Evolutionary conservation across 805 yeast species (phyloP), one percentile per base, ranked within the genome.

Genomic region (Alloascoidea hylecoeti): DNA sequence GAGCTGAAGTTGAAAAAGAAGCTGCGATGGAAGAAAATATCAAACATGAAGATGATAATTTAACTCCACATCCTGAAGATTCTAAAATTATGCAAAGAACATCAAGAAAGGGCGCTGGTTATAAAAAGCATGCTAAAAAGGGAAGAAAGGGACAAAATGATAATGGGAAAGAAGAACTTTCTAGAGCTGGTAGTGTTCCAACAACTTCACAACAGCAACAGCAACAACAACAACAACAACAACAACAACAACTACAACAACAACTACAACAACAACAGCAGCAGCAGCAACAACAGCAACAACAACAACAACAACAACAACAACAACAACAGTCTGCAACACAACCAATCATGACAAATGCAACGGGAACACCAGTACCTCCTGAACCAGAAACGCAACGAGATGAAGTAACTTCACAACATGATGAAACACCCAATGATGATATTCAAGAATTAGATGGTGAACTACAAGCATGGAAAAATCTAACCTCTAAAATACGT

Each of bases 401-500:
- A 23, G 30, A 23, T 9, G n/a, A 23, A 9, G 13, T 9, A 2
- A 15, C 18, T 15, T 18, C 13, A 4, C 35, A 32, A 17, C 28
- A 16, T 12, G 12, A 35, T 17, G 19, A 16, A 16, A 16, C 15
- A 32, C 6, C 2, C 5, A 70, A 65, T 15, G 68, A 68, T 17
- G 80, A 74, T 39, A 78, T 73, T 37, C 82, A 75, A 40, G 59
- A 51, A 34, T 70, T 71, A 40, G 95, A 83, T 50, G 66, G 81
- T 27, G 95, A 86, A 48, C 58, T 76, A 35, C 79, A 79, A 38
- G 73, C 83, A 1, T 88, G 96, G 96, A 78, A 80, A 47, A 71
- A 72, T n/a, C 57, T 78, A 32, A 85, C 92, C 0, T 81, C 95
- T 0, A 78, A 78, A 43, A 70, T 80, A 0, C 61, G 96, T 41